A percentile compares a stretch with the other conserved stretches of the same genome.
Evolutionary conservation across 2,329 filamentous ascomycete genomes (phyloP).

Genomic region (Penicillium expansum): DNA sequence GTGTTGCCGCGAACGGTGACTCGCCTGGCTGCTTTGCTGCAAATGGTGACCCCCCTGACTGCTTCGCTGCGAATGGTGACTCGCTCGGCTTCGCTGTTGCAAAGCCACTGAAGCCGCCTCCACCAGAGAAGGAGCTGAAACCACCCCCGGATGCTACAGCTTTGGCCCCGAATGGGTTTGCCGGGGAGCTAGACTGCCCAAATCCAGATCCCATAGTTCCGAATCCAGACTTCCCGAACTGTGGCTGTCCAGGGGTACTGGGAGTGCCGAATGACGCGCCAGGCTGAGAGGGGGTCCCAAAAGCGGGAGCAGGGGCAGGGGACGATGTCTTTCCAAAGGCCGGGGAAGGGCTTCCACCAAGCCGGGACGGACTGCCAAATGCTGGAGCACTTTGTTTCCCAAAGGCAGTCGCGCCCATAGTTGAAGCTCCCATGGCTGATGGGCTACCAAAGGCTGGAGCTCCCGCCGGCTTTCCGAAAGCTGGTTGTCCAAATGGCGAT

Average conservation of each 20-base stretch:
- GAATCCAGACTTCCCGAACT: constrained; percentile 37
- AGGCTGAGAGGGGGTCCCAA: constrained; percentile 35
- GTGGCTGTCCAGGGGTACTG: constrained; percentile 32
- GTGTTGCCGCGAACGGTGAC: neutral
- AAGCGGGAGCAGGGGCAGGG: constrained; percentile 31
- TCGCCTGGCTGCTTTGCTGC: neutral
- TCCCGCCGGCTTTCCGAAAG: constrained; percentile 37
- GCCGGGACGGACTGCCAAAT: constrained; percentile 31
- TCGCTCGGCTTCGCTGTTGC: constrained; percentile 22
- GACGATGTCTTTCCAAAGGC: constrained; percentile 32
- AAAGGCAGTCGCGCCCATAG: constrained; percentile 28
- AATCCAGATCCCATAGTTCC: constrained; percentile 28
- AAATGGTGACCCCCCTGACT: constrained; percentile 12
- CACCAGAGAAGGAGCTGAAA: constrained; percentile 26
- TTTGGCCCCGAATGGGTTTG: constrained; percentile 26
- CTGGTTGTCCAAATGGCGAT: constrained; percentile 29
- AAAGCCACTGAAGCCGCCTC: constrained; percentile 29
- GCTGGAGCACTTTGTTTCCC: constrained; percentile 28
- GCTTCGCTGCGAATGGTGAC: constrained; percentile 12
- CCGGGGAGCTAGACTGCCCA: constrained; percentile 33
- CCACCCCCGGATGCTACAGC: constrained; percentile 27
- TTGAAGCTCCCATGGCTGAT: constrained; percentile 18
- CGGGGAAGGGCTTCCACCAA: constrained; percentile 26
- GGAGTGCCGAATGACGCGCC: constrained; percentile 36
- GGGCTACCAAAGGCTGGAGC: constrained; percentile 26